Evolutionary conservation across 2,329 filamentous ascomycete genomes (phyloP).

Genomic region (Neonectria magnoliae): DNA sequence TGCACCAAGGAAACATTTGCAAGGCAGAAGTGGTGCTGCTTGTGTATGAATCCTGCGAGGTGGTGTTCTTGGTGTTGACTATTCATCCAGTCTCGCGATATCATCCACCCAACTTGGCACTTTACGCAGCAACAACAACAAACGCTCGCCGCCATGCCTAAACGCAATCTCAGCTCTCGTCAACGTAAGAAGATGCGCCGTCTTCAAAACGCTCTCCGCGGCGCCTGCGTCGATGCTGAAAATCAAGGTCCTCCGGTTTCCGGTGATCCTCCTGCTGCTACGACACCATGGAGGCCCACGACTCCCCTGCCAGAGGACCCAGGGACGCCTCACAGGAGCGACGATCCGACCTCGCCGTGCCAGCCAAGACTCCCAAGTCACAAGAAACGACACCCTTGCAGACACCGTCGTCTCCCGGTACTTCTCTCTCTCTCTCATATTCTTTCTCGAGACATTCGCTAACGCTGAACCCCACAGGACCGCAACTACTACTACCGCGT

Average conservation of each 20-base stretch:
- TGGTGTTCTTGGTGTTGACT: background rate
- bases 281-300: background rate
- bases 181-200: background rate
- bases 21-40: background rate
- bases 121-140: background rate
- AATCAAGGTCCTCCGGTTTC: background rate
- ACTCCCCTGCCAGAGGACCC: background rate
- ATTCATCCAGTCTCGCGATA: background rate
- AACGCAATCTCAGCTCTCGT: background rate
- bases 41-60: background rate
- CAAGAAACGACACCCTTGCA: background rate
- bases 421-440: background rate
- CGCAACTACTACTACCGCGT: conserved; percentile 12
- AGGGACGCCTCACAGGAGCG: accelerated
- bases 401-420: conserved; percentile 20
- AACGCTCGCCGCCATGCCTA: background rate
- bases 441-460: background rate
- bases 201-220: background rate
- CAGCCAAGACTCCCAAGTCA: background rate
- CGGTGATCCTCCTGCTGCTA: background rate
- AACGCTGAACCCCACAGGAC: background rate
- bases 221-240: background rate
- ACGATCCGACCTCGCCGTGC: background rate
- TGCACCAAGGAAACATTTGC: background rate
- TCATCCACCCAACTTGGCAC: background rate